Percentiles rank a stretch among this genome's conserved stretches.
phyloP scores from a whole-genome alignment of 2,329 filamentous ascomycete genomes.

The Calonectria pseudoturangicola region DNA sequence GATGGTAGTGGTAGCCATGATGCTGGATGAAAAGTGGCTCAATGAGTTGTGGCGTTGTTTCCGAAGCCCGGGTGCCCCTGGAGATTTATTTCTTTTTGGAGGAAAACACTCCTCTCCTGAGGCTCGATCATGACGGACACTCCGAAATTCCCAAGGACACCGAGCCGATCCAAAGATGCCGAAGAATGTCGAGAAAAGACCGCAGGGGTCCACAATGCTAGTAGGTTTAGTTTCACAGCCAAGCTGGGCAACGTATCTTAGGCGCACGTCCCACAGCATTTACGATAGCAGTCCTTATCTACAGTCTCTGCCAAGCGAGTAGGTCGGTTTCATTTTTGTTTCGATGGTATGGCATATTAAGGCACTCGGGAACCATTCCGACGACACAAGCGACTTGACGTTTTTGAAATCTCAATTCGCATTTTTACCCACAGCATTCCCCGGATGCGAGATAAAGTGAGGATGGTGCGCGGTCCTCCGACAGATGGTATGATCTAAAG shows the following conservation, averaged over 20 bases:
- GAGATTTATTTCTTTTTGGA: constrained; percentile 9
- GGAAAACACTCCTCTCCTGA: not conserved
- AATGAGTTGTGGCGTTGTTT: not conserved
- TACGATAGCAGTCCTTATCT: constrained; percentile 6
- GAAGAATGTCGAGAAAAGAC: constrained; percentile 41
- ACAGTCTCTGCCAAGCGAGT: not conserved
- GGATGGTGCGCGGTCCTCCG: constrained; percentile 1
- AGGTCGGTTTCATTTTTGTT: not conserved
- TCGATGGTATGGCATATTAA: not conserved
- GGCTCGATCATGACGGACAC: not conserved
- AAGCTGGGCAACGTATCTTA: constrained; percentile 21
- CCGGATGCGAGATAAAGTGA: not conserved
- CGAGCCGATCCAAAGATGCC: constrained; percentile 31
- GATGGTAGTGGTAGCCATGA: constrained; percentile 46
- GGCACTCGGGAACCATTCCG: not conserved
- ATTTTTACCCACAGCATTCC: not conserved
- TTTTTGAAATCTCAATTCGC: not conserved
- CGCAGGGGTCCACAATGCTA: constrained; percentile 31
- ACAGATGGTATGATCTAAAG: constrained; percentile 20
- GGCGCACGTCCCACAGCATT: constrained; percentile 23
- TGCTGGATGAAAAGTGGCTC: not conserved
- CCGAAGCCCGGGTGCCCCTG: not conserved
- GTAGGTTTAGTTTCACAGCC: constrained; percentile 25
- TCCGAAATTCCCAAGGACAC: constrained; percentile 8
- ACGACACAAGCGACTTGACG: not conserved